Conservation (phyloP, 179 eudicot species). For the Silene coronaria region DNA sequence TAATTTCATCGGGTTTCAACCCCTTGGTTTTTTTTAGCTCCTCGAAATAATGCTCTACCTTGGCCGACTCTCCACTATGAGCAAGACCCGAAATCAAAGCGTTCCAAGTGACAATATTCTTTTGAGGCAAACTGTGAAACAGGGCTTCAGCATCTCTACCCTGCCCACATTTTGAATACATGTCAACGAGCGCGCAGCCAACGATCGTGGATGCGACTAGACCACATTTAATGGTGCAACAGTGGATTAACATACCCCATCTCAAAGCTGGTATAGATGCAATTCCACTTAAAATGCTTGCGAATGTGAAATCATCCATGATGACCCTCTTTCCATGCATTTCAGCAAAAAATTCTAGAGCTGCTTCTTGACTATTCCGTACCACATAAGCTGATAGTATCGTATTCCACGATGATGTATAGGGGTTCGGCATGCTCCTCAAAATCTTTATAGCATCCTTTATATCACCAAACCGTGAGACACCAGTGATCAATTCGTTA, state of each 20-base stretch:
- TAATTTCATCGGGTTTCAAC: constrained; percentile 55
- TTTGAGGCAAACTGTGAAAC: constrained; percentile 38
- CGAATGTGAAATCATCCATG: constrained; percentile 62
- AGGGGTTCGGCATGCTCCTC: constrained; percentile 46
- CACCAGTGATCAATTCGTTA: constrained; percentile 59
- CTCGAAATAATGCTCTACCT: constrained; percentile 51
- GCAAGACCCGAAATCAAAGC: constrained; percentile 65
- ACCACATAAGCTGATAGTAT: constrained; percentile 67
- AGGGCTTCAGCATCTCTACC: constrained; percentile 39
- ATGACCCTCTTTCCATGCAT: constrained; percentile 41
- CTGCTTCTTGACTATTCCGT: constrained; percentile 41
- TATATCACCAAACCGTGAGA: constrained; percentile 60
- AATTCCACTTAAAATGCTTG: constrained; percentile 58
- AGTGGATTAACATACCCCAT: constrained; percentile 58
- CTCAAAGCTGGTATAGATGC: constrained; percentile 48
- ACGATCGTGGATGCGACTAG: constrained; percentile 43
- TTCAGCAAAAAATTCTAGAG: constrained; percentile 44
- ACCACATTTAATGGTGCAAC: constrained; percentile 42
- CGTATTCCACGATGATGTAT: constrained; percentile 77
- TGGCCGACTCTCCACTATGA: constrained; percentile 49
- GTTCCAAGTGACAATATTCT: constrained; percentile 75
- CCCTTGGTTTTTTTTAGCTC: constrained; percentile 33
- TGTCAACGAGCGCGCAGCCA: constrained; percentile 62
- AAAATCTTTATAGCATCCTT: constrained; percentile 50
- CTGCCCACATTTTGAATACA: constrained; percentile 76